A percentile compares a stretch with the other conserved stretches of the same genome.
phyloP scores from a whole-genome alignment of 1,139 yeast genomes.

The Suhomyces taliae region DNA sequence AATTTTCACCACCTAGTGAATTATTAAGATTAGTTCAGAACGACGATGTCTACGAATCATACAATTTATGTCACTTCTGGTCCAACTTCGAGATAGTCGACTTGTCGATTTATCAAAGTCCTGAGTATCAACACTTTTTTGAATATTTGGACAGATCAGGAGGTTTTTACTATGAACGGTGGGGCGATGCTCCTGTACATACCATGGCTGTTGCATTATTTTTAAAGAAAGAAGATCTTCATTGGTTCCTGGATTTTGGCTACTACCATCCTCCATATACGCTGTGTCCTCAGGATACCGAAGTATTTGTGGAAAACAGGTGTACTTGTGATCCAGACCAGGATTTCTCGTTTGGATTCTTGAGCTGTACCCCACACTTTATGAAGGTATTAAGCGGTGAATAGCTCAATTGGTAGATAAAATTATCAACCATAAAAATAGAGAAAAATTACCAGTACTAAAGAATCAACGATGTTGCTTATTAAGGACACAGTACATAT shows the following conservation, averaged over 20 bases:
- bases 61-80: conserved; percentile 43
- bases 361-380: conserved; percentile 36
- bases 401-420: too few species aligned
- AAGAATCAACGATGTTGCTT: too few species aligned
- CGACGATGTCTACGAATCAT: conserved; percentile 23
- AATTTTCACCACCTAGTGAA: conserved; percentile 6
- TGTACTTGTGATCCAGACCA: conserved; percentile 35
- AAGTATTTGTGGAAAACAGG: conserved; percentile 16
- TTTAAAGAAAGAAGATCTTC: conserved; percentile 23
- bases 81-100: conserved; percentile 40
- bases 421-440: too few species aligned
- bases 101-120: conserved; percentile 24
- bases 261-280: conserved; percentile 36
- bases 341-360: conserved; percentile 28
- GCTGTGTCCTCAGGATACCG: conserved; percentile 31
- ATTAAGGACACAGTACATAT: too few species aligned
- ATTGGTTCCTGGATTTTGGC: conserved; percentile 36
- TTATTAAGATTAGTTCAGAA: conserved; percentile 16
- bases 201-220: conserved; percentile 29
- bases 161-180: conserved; percentile 41
- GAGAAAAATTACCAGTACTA: too few species aligned
- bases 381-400: conserved; percentile 7
- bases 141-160: conserved; percentile 30
- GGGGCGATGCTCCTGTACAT: conserved; percentile 47
- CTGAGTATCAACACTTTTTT: conserved; percentile 26